phyloP scores from a whole-genome alignment of 73 alveolate genomes.

The Tetrahymena malaccensis region DNA sequence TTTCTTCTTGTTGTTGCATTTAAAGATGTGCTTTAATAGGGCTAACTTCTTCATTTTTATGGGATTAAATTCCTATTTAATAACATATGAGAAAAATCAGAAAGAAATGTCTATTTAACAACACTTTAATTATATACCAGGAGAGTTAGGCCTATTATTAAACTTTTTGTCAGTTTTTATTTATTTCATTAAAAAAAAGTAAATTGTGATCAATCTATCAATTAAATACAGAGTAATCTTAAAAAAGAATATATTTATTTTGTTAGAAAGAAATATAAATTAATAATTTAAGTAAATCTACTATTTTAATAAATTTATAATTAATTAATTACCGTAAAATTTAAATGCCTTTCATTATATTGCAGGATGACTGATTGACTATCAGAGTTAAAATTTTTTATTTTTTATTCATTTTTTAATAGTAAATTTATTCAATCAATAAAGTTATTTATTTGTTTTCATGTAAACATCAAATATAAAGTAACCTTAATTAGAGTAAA shows the following conservation, averaged over 20 bases:
- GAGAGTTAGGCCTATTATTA: not conserved
- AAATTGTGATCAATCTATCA: not conserved
- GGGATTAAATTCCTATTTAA: not conserved
- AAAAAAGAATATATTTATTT: not conserved
- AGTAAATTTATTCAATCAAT: too few species aligned
- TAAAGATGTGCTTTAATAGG: not conserved
- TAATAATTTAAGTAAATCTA: not conserved
- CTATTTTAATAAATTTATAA: not conserved
- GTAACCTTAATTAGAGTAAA: too few species aligned
- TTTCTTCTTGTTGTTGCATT: not conserved
- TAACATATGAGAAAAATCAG: too few species aligned
- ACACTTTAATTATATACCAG: not conserved
- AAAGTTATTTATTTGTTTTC: too few species aligned
- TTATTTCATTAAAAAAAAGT: not conserved
- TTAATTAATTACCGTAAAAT: not conserved
- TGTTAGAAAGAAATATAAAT: not conserved
- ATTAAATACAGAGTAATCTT: not conserved
- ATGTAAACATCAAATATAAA: too few species aligned
- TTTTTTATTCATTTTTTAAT: too few species aligned
- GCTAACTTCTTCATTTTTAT: not conserved
- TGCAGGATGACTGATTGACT: too few species aligned
- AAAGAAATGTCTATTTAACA: too few species aligned
- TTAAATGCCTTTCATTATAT: too few species aligned
- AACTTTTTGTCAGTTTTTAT: not conserved
- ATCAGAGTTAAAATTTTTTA: not conserved